Percentiles rank a stretch among this genome's conserved stretches.
phyloP scores from a whole-genome alignment of 1,284 basidiomycete species.

The Irpex lacteus region DNA sequence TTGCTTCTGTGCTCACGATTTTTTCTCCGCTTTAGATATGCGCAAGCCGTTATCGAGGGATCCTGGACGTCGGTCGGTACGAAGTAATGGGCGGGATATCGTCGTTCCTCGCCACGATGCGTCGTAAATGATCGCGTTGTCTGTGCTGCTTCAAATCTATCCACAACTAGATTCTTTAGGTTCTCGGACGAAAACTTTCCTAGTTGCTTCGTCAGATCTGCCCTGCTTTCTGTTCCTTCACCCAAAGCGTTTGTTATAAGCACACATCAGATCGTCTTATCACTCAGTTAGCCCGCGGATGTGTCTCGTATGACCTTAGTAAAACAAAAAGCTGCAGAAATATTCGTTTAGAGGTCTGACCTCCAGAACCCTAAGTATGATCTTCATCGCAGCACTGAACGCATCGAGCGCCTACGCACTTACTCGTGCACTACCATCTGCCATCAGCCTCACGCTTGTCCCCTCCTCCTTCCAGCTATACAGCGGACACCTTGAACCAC shows the following conservation, averaged over 20 bases:
- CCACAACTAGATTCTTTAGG: no score
- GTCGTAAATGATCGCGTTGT: neutral
- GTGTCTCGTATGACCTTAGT: no score
- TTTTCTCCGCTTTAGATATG: conserved; percentile 4
- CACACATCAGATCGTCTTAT: no score
- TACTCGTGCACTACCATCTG: neutral
- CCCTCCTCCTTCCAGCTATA: neutral
- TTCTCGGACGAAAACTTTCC: no score
- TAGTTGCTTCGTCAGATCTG: no score
- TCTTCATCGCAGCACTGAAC: neutral
- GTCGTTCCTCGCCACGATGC: conserved; percentile 8
- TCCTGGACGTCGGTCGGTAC: conserved; percentile 6
- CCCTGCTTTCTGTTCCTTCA: no score
- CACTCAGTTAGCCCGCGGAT: no score
- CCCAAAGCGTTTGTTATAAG: no score
- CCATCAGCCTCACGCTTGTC: neutral
- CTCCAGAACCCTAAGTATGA: neutral
- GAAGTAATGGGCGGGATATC: conserved; percentile 9
- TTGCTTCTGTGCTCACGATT: neutral
- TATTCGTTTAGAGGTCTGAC: no score
- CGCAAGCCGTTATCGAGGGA: conserved; percentile 10
- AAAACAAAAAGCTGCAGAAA: no score
- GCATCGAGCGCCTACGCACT: neutral
- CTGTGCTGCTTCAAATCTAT: neutral
- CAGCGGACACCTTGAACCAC: neutral